Evolutionary conservation across 192 early-diverging fungal genomes (phyloP).

Genomic region (Coemansia sp.): DNA sequence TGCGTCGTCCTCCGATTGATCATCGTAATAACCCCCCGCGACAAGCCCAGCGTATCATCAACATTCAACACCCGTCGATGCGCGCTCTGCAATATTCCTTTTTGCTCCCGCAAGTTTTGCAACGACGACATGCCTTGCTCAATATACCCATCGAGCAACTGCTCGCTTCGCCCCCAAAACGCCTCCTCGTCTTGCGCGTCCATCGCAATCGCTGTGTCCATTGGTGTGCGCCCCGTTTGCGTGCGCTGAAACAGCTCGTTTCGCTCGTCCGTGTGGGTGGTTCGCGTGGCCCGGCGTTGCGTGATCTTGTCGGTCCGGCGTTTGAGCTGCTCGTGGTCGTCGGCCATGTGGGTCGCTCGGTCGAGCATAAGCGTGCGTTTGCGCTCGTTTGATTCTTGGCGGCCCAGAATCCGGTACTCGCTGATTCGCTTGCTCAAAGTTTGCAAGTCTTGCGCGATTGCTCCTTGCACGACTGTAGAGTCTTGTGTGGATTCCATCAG

Average conservation of each 20-base stretch:
- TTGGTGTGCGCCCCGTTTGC: conserved; percentile 1
- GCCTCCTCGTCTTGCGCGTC: conserved; percentile 30
- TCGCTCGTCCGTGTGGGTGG: conserved; percentile 13
- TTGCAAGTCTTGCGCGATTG: conserved; percentile 38
- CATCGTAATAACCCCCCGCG: conserved; percentile 41
- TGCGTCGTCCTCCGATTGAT: conserved; percentile 51
- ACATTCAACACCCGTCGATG: conserved; percentile 43
- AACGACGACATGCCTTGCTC: conserved; percentile 47
- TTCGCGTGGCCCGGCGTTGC: conserved; percentile 22
- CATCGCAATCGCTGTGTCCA: conserved; percentile 45
- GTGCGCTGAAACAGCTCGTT: conserved; percentile 36
- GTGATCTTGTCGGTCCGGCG: conserved; percentile 45
- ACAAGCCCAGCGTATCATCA: conserved; percentile 43
- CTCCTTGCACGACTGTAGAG: conserved; percentile 21
- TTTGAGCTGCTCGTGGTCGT: conserved; percentile 43
- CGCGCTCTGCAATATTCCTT: conserved; percentile 31
- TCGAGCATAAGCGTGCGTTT: conserved; percentile 49
- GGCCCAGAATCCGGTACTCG: conserved; percentile 46
- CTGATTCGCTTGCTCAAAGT: conserved; percentile 40
- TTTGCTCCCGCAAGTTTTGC: conserved; percentile 42
- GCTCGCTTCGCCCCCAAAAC: conserved; percentile 42
- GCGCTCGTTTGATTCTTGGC: conserved; percentile 48
- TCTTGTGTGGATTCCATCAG: conserved; percentile 14
- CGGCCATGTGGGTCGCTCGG: conserved; percentile 33
- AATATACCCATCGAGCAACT: conserved; percentile 43